Conservation (phyloP, 2,329 filamentous ascomycete species). For the Bipolaris sorokiniana region DNA sequence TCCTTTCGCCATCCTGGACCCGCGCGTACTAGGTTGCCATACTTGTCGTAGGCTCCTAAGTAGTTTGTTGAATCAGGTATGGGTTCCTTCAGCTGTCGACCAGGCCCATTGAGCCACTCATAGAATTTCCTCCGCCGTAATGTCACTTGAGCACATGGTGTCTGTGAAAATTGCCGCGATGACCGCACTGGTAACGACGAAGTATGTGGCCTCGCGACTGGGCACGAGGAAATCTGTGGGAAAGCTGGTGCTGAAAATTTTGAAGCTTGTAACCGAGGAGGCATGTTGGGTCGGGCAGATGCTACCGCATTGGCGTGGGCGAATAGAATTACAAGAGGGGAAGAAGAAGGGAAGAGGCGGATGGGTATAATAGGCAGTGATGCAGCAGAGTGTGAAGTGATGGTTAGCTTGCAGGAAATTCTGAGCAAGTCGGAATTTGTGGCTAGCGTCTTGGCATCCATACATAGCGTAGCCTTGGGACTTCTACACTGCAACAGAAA, state of each 20-base stretch:
- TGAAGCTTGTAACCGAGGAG: conserved; percentile 43
- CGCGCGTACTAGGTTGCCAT: conserved; percentile 55
- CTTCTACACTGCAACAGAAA: background rate
- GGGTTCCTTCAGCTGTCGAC: conserved; percentile 56
- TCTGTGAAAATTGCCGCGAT: conserved; percentile 47
- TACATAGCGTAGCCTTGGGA: background rate
- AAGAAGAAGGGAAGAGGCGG: conserved; percentile 10
- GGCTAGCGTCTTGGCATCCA: conserved; percentile 12
- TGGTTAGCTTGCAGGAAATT: conserved; percentile 16
- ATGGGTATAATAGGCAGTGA: conserved; percentile 5
- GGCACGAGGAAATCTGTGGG: conserved; percentile 23
- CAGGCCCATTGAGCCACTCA: conserved; percentile 64
- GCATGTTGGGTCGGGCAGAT: conserved; percentile 33
- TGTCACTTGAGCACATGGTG: conserved; percentile 51
- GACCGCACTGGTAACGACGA: conserved; percentile 30
- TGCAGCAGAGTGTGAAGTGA: conserved; percentile 17
- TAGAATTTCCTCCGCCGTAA: conserved; percentile 62
- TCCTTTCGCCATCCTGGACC: conserved; percentile 30
- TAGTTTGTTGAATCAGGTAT: conserved; percentile 61
- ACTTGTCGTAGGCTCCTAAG: conserved; percentile 59
- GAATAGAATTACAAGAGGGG: conserved; percentile 7
- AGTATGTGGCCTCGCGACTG: conserved; percentile 31
- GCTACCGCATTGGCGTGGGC: conserved; percentile 39
- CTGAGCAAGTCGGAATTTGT: conserved; percentile 3
- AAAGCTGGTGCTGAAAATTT: conserved; percentile 32